Conservation (phyloP, 495 filamentous ascomycete species). For the Talaromyces borbonicus region DNA sequence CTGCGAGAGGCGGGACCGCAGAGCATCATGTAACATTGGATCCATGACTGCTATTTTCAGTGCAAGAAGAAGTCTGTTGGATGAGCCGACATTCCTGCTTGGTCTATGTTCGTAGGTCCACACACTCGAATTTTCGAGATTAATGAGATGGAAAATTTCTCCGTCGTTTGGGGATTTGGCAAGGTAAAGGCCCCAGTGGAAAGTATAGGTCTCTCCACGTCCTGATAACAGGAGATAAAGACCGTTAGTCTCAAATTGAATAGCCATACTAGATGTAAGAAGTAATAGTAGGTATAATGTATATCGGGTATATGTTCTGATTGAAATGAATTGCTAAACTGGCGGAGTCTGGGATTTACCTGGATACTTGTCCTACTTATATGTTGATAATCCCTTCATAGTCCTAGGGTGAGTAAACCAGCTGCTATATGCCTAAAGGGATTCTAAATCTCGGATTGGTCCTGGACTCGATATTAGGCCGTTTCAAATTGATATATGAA, state of each 20-base stretch:
- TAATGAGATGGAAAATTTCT: slow-evolving; percentile 12
- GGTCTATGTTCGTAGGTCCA: slow-evolving; percentile 14
- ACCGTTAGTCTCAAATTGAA: neutral
- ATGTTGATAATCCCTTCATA: neutral
- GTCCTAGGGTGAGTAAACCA: neutral
- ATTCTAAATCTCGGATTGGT: neutral
- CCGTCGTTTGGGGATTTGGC: slow-evolving; percentile 10
- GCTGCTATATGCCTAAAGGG: neutral
- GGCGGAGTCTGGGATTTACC: neutral
- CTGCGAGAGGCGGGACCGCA: slow-evolving; percentile 11
- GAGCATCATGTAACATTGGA: slow-evolving; percentile 12
- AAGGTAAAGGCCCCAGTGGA: slow-evolving; percentile 20
- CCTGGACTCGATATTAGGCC: neutral
- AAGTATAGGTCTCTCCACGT: slow-evolving; percentile 12
- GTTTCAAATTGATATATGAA: neutral
- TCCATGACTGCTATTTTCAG: slow-evolving; percentile 15
- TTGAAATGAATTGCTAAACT: neutral
- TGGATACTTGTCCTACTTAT: neutral
- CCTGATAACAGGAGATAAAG: slow-evolving; percentile 15
- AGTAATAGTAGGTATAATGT: neutral
- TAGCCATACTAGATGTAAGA: neutral
- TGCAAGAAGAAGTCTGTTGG: slow-evolving; percentile 10
- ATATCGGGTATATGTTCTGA: neutral
- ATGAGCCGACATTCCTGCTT: slow-evolving; percentile 4
- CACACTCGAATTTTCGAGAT: slow-evolving; percentile 3